Evolutionary conservation across 345 rosid genomes (phyloP), one percentile per base, ranked within the genome.

Genomic region (Sisymbrium irio): DNA sequence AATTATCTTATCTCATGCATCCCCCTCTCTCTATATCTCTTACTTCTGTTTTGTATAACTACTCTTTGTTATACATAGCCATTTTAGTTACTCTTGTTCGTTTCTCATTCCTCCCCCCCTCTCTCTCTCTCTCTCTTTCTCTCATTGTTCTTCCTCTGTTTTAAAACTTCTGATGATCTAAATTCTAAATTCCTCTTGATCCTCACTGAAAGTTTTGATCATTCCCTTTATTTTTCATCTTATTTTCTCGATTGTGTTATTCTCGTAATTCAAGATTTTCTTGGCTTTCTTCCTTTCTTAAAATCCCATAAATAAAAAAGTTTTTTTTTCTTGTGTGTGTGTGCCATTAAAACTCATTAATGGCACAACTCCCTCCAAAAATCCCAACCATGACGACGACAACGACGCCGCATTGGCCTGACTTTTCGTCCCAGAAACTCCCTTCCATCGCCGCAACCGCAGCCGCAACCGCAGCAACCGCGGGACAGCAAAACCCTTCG

Each of bases 311-410:
- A 15, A 17, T 8, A 40, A 61, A 41, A 58, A 8, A 1, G 25
- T 15, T 17, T 28, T 3, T 32, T 32, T 33, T 13, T n/a, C 17
- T 45, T 19, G 19, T 51, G 22, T 32, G 50, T 22, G 51, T 51
- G 56, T 67, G 65, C 28, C 65, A 55, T 67, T 66, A 58, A 18
- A 45, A 30, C 62, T 39, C 25, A 55, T 46, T 59, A 65, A 83
- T 86, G 85, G 87, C 89, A 69, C 89, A 86, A 69, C 78, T 86
- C 49, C 89, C 89, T 69, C 89, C 89, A 4, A 86, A 86, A 69
- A 71, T 85, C 45, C 89, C 89, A 44, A 85, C 77, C 62, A 71
- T 81, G 74, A 49, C 78, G 25, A 46, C 57, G 13, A 81, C 74
- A 27, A 63, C 79, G 27, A 64, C 79, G 44, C 85, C 85, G 35